A percentile compares a stretch with the other conserved stretches of the same genome.
These are phyloP conservation scores for Malassezia psittaci DNA, from an alignment of 1,284 basidiomycete genomes.

Conservation along the genomic window DNA sequence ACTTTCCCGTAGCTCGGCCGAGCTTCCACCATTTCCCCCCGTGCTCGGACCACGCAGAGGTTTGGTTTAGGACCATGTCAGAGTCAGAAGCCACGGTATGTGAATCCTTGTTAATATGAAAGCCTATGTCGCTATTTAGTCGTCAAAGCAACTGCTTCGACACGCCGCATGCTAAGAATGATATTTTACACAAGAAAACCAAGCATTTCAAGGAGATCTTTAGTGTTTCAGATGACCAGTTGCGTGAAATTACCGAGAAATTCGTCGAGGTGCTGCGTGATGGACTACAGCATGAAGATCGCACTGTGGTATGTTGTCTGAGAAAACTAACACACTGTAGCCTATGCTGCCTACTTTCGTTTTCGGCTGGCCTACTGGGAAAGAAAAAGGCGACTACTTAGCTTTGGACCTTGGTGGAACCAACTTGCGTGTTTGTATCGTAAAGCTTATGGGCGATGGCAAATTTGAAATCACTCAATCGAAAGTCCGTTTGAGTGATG, in stretches of 20 bases:
- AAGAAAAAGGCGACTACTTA: conserved; percentile 80
- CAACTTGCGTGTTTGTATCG: conserved; percentile 92
- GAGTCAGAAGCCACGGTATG: too few relatives aligned
- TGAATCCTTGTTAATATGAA: too few relatives aligned
- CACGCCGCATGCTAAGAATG: conserved; percentile 25
- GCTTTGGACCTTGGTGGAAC: conserved; percentile 88
- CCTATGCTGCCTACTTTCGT: conserved; percentile 95
- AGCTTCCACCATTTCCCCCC: not conserved
- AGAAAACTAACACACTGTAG: not conserved
- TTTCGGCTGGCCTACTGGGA: conserved; percentile 86
- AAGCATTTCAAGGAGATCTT: conserved; percentile 36
- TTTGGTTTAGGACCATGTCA: not conserved
- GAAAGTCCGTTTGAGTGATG: conserved; percentile 91
- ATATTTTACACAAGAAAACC: conserved; percentile 29
- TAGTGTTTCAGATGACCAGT: conserved; percentile 35
- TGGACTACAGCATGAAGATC: conserved; percentile 69
- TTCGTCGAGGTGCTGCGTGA: conserved; percentile 84
- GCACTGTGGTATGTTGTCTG: conserved; percentile 58
- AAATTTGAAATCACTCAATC: conserved; percentile 97
- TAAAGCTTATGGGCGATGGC: conserved; percentile 77
- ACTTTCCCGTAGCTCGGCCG: conserved; percentile 1
- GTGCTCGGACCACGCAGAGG: not conserved
- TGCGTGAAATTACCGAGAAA: conserved; percentile 67
- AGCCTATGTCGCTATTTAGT: not conserved
- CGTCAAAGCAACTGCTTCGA: conserved; percentile 16